Base-by-base conservation (phyloP, 1,284 basidiomycete species). In the Fistulina hepatica region DNA sequence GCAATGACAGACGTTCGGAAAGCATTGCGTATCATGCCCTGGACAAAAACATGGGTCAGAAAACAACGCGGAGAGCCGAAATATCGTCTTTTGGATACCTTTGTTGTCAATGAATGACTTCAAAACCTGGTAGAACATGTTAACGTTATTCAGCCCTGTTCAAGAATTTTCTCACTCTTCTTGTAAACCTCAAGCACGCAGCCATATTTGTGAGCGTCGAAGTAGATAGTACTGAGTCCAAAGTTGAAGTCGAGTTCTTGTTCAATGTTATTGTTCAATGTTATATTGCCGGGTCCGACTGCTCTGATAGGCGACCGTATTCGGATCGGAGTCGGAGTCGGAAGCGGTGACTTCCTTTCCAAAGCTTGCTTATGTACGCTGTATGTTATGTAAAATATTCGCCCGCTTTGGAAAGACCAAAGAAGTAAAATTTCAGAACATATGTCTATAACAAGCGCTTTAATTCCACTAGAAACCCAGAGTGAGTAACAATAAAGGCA, bases 21-120 rank as follows among this genome's bases (percentile, higher is more conserved):
- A 84, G 49, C 82, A 86, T 45, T 71, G 73, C 13, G 69, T 66
- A 53, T 86, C 82, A 49, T 86, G 83, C 8, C 83, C 82, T 84
- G 53, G 37, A 39, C 13, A 15, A 44, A 21, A 36, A 27, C 33
- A 26, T 33, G n/a, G n/a, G n/a, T n/a, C n/a, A n/a, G n/a, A n/a
- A n/a, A n/a, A n/a, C n/a, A n/a, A n/a, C n/a, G n/a, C 12, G 17
- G 16, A 34, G 35, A 13, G 15, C 21, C 2, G 6, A 11, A 20
- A 26, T 13, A 32, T 13, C 16, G n/a, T 21, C 13, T 26, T 15
- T 28, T 28, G 33, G 56, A 11, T 33, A 77, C 82, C 82, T 67
- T 77, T 71, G 48, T 76, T 81, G 36, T 77, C 73, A 2, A 85
- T 48, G 51, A 88, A 86, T 9, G 79, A 83, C 53, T 75, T 72